Evolutionary conservation across 306 rosid species (phyloP).

Genomic region (Echinosophora koreensis): DNA sequence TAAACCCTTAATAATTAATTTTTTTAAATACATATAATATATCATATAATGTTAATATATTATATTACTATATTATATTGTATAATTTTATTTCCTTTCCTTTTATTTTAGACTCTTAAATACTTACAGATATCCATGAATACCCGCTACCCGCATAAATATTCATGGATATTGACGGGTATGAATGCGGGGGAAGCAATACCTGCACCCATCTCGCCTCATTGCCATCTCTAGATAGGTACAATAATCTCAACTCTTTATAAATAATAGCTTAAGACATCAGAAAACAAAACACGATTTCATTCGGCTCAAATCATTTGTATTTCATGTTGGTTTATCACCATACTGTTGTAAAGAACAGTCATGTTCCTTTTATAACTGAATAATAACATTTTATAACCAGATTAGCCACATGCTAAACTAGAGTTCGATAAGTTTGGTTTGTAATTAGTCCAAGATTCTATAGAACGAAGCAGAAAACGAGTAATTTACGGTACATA

Average conservation of each 20-base stretch:
- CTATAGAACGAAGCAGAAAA: conserved; percentile 35
- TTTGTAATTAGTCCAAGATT: conserved; percentile 11
- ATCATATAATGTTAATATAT: too few relatives aligned
- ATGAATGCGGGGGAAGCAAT: too few relatives aligned
- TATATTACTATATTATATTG: too few relatives aligned
- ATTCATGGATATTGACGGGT: too few relatives aligned
- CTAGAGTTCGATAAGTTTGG: conserved; percentile 23
- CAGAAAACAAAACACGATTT: neutral
- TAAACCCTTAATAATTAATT: too few relatives aligned
- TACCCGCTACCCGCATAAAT: too few relatives aligned
- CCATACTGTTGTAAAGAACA: neutral
- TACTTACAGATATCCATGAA: too few relatives aligned
- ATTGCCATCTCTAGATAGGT: too few relatives aligned
- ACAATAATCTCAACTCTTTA: neutral
- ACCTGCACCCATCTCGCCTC: too few relatives aligned
- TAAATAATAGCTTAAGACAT: neutral
- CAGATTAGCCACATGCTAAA: conserved; percentile 35
- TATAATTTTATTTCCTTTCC: too few relatives aligned
- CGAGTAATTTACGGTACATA: conserved; percentile 26
- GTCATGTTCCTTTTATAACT: neutral
- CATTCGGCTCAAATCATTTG: neutral
- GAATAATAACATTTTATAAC: conserved; percentile 14
- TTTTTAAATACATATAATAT: too few relatives aligned
- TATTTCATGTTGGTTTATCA: neutral
- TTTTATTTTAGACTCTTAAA: too few relatives aligned